Base-by-base conservation (phyloP, 805 yeast genomes). In the Yarrowia sp. region DNA sequence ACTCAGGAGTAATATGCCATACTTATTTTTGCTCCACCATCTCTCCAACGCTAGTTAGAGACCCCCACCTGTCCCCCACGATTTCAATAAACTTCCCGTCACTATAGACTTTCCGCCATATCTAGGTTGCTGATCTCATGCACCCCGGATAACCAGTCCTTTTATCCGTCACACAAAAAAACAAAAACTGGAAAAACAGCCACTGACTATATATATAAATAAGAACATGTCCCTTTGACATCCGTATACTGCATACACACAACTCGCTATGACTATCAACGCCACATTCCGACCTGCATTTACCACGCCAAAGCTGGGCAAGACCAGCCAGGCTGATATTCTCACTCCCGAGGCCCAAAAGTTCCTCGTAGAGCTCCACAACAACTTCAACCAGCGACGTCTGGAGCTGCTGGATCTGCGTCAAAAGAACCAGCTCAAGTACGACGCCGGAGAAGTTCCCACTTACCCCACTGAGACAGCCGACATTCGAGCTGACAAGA, bases 321-420 rank as follows among this genome's bases (percentile, higher is more conserved):
- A 16, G 1, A 49, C 56, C 32, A 15, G 22, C 14, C 67, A 63
- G 40, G 22, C 55, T 0, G 32, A 36, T 7, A 84, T 87, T 70
- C 81, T 85, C 73, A 83, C 85, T 67, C 76, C 82, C 5, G 89
- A 86, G 69, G 88, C 90, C 11, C 78, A 87, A 65, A 87, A 85
- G n/a, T 83, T 87, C 71, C 81, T 87, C 48, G 89, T 89, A n/a
- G 83, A 86, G 45, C 82, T 87, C 72, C 90, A 87, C 79, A 82
- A 89, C 72, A 78, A 83, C 55, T 87, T 87, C 81, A 82, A 86
- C 72, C 77, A 77, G 56, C 82, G 82, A 58, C 83, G 90, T 74
- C 79, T 81, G 71, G 80, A 80, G 70, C 82, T 87, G 71, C 82
- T 87, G 72, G 82, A 81, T 36, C 82, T 82, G 73, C 82, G 90